Evolutionary conservation across 1,284 basidiomycete genomes (phyloP).

Genomic region (Schizophyllum commune): DNA sequence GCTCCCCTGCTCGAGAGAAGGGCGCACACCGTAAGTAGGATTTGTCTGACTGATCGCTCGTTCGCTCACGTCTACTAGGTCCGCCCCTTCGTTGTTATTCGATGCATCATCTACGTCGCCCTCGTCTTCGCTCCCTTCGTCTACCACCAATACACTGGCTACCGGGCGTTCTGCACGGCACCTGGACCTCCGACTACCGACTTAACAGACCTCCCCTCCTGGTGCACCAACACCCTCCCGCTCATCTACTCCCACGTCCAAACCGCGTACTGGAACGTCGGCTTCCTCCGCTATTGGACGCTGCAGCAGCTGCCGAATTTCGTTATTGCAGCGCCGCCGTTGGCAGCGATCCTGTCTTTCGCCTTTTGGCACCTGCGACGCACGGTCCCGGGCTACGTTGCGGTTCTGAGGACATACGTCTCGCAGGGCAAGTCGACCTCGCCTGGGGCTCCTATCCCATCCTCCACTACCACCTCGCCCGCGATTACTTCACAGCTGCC

Average conservation of each 20-base stretch:
- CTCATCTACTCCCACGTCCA: constrained; percentile 84
- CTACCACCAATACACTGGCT: constrained; percentile 62
- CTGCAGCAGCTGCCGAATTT: constrained; percentile 83
- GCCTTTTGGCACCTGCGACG: constrained; percentile 27
- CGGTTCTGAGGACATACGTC: too few species aligned
- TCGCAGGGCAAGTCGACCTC: too few species aligned
- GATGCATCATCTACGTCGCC: constrained; percentile 33
- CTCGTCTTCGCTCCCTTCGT: constrained; percentile 60
- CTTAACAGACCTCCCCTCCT: constrained; percentile 41
- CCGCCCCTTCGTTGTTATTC: constrained; percentile 19
- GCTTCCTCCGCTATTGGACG: constrained; percentile 86
- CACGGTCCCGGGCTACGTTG: background rate
- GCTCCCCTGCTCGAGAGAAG: constrained; percentile 34
- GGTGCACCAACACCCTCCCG: constrained; percentile 63
- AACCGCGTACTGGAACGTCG: constrained; percentile 80
- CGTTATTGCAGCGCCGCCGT: constrained; percentile 67
- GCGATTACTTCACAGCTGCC: too few species aligned
- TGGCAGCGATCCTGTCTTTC: constrained; percentile 44
- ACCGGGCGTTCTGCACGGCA: constrained; percentile 64
- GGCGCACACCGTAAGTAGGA: constrained; percentile 19
- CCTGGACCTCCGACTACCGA: too few species aligned
- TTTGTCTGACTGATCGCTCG: constrained; percentile 10
- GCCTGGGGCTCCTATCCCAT: too few species aligned
- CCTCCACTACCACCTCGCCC: constrained; percentile 14
- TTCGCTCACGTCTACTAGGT: constrained; percentile 22